Percentiles rank a stretch among this genome's conserved stretches.
phyloP scores from a whole-genome alignment of 352 stramenopile genomes.

The Discostella stelligera region DNA sequence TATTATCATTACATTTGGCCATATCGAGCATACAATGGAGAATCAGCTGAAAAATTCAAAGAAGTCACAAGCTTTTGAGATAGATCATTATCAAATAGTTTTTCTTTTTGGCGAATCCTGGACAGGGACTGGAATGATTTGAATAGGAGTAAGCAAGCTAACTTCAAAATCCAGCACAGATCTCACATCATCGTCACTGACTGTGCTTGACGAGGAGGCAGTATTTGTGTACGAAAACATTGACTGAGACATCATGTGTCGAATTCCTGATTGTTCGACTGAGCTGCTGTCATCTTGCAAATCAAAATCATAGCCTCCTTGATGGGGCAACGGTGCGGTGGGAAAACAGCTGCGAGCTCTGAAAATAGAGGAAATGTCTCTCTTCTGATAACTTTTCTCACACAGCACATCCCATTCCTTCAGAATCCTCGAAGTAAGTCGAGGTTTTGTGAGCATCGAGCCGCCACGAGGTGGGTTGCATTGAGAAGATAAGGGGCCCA shows the following conservation, averaged over 20 bases:
- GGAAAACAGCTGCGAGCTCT: conserved; percentile 15
- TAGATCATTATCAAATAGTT: no score
- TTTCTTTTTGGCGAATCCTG: background rate
- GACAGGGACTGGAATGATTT: conserved; percentile 16
- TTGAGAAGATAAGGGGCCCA: conserved; percentile 7
- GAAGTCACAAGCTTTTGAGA: no score
- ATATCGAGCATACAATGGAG: no score
- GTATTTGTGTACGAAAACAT: conserved; percentile 42
- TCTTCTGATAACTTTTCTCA: conserved; percentile 26
- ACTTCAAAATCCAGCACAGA: conserved; percentile 28
- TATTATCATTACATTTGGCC: no score
- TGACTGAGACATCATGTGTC: conserved; percentile 10
- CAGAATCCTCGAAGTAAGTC: conserved; percentile 29
- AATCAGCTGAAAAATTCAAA: no score
- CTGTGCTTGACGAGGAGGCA: conserved; percentile 20
- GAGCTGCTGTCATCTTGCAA: conserved; percentile 11
- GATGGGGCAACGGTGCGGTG: background rate
- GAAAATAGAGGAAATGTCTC: conserved; percentile 19
- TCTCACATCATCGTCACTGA: conserved; percentile 14
- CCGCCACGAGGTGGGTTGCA: background rate
- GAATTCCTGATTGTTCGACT: conserved; percentile 10
- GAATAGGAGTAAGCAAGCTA: conserved; percentile 12
- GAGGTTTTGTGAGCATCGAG: background rate
- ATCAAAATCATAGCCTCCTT: background rate
- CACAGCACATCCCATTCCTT: conserved; percentile 37